A percentile compares a stretch with the other conserved stretches of the same genome.
These are phyloP conservation scores for Aspergillus tubingensis DNA, from an alignment of 2,329 filamentous ascomycete genomes.

Conservation along the genomic window DNA sequence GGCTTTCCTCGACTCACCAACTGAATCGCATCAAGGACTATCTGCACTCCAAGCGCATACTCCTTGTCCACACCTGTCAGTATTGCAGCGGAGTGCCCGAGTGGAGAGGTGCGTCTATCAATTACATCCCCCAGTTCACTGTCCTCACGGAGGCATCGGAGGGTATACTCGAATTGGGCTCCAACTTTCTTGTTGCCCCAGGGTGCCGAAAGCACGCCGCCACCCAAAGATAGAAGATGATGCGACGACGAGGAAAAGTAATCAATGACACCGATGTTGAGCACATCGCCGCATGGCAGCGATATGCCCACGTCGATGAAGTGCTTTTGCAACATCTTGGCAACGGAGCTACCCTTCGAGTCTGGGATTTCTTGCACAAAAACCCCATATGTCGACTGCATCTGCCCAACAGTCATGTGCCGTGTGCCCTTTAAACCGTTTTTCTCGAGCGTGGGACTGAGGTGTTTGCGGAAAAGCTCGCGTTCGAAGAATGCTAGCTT, in stretches of 20 bases:
- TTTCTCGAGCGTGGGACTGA: slow-evolving; percentile 4
- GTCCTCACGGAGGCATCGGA: neutral
- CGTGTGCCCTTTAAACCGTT: neutral
- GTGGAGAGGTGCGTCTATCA: neutral
- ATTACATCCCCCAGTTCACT: neutral
- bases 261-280: neutral
- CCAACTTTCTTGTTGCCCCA: neutral
- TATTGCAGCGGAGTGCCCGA: neutral
- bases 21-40: neutral
- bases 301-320: slow-evolving; percentile 14
- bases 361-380: slow-evolving; percentile 6
- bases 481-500: slow-evolving; percentile 12
- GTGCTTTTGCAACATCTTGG: neutral
- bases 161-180: neutral
- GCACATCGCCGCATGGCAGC: neutral
- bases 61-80: neutral
- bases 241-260: slow-evolving; percentile 6
- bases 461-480: slow-evolving; percentile 4
- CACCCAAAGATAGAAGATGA: slow-evolving; percentile 1
- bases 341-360: neutral
- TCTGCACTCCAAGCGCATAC: neutral
- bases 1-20: slow-evolving; percentile 3
- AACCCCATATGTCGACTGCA: slow-evolving; percentile 7
- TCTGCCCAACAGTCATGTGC: slow-evolving; percentile 1
- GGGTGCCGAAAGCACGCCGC: neutral